A percentile compares a stretch with the other conserved stretches of the same genome.
These are phyloP conservation scores for Saccharum officinarum DNA, from an alignment of 176 grass and related monocot genomes.

Conservation along the genomic window DNA sequence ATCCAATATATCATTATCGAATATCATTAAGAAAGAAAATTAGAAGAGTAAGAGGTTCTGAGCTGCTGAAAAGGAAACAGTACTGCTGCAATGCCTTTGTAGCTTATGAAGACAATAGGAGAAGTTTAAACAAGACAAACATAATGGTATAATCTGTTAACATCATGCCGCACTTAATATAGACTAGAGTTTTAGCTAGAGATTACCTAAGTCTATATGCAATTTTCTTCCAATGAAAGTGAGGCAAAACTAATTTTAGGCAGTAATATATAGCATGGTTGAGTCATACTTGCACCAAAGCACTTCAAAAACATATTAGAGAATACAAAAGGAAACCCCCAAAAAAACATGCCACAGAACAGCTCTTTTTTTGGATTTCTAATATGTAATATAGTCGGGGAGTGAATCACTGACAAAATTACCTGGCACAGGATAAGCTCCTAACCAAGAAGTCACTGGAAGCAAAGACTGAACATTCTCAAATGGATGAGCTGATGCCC, in stretches of 20 bases:
- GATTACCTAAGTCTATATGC: background rate
- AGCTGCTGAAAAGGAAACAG: background rate
- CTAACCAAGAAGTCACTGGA: conserved; percentile 85
- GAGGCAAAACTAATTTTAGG: background rate
- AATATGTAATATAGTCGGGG: background rate
- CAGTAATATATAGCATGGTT: background rate
- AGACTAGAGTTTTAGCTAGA: background rate
- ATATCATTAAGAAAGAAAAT: background rate
- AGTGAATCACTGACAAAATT: conserved; percentile 17
- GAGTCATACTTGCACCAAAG: background rate
- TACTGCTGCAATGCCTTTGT: background rate
- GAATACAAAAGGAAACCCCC: background rate
- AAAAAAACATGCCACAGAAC: background rate
- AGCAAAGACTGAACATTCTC: conserved; percentile 93
- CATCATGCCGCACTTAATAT: background rate
- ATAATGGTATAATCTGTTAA: background rate
- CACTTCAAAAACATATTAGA: background rate
- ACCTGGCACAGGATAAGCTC: conserved; percentile 71
- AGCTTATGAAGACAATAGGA: background rate
- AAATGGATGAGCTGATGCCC: conserved; percentile 84
- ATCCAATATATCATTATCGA: background rate
- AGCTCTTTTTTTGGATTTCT: background rate
- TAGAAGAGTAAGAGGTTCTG: background rate
- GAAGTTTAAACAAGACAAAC: background rate
- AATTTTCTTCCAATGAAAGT: background rate